Percentiles rank a stretch among this genome's conserved stretches.
Conservation (phyloP, 306 rosid species). For the Malus fusca region DNA sequence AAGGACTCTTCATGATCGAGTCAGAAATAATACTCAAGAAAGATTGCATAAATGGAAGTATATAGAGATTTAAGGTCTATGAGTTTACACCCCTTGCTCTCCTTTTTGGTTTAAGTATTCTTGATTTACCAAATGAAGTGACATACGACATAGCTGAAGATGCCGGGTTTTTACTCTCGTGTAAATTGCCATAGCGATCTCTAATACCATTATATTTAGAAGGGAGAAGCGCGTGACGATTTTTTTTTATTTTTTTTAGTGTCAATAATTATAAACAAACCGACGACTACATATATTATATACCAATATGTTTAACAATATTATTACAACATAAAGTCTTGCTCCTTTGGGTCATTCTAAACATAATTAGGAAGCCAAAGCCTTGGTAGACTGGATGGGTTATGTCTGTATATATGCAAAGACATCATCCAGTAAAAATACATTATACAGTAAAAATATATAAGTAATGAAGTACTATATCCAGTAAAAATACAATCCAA, state of each 20-base stretch:
- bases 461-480: background rate
- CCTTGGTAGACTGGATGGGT: background rate
- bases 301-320: too few relatives aligned
- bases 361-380: background rate
- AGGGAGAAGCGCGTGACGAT: too few relatives aligned
- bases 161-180: background rate
- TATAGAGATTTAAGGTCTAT: background rate
- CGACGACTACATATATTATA: too few relatives aligned
- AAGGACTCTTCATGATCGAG: background rate
- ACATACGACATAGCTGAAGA: background rate
- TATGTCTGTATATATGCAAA: slow-evolving; percentile 1
- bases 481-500: background rate
- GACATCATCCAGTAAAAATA: background rate
- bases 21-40: background rate
- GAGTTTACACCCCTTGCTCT: background rate
- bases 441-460: background rate
- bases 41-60: background rate
- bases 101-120: background rate
- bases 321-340: background rate
- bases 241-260: too few relatives aligned
- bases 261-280: too few relatives aligned
- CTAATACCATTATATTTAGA: too few relatives aligned
- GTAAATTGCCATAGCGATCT: too few relatives aligned
- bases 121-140: background rate
- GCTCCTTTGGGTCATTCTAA: background rate